Evolutionary conservation across 306 rosid genomes (phyloP), one percentile per base, ranked within the genome.

Genomic region (Cucumis cinereus): DNA sequence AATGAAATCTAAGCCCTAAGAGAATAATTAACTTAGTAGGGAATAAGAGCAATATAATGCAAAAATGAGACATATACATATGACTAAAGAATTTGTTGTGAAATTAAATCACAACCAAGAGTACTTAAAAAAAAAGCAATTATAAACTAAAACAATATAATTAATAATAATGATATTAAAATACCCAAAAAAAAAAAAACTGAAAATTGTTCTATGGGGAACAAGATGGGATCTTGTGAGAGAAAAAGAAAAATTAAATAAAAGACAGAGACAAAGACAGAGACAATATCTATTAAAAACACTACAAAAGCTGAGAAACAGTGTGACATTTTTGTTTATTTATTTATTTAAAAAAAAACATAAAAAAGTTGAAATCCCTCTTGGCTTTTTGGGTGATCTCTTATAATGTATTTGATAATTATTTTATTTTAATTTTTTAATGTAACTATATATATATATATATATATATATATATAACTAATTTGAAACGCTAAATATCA

Each of bases 251-350:
- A 16, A 26, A 8, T 10, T 5, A 36, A 36, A 36, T 0, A 38
- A 9, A 41, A 1, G n/a, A n/a, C n/a, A 28, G 4, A 60, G 3
- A 26, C 0, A 28, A 15, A 60, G 38, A 40, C 30, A n/a, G 52
- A 38, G 63, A 58, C 52, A 66, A 66, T 10, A 66, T 66, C 52
- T 66, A 66, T 10, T 66, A 66, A 66, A 11, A 10, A 66, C 73
- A 66, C 52, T 10, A 66, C 73, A 66, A 66, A 64, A 64, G 72
- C 72, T 64, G 72, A 64, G 72, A 20, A 64, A n/a, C 6, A n/a
- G 30, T 1, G 30, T 19, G 52, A 19, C 6, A 1, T 53, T 53
- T 53, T 17, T 6, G 5, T 36, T 35, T 4, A 1, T 35, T 35
- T 35, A 1, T 35, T 2, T 26, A 1, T 26, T 30, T 2, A 3